A percentile compares a stretch with the other conserved stretches of the same genome.
phyloP scores from a whole-genome alignment of 169 alveolate species.

The Perkinsus olseni region DNA sequence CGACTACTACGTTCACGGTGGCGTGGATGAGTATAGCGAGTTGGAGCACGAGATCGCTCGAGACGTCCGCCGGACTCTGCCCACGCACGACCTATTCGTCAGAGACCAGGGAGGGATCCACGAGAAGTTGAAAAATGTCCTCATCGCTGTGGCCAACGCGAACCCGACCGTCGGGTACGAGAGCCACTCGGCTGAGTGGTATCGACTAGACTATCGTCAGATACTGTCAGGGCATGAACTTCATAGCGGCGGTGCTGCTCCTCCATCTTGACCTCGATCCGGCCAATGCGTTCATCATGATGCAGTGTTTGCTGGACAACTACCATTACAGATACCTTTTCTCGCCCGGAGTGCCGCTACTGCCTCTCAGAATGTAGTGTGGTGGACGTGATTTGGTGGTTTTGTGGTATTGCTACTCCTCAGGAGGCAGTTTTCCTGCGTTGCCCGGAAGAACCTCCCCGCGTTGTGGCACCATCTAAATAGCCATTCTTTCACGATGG shows the following conservation, averaged over 20 bases:
- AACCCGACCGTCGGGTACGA: not conserved
- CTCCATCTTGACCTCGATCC: not conserved
- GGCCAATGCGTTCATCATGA: not conserved
- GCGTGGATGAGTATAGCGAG: not conserved
- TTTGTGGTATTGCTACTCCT: not conserved
- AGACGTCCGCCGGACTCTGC: not conserved
- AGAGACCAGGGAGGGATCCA: not conserved
- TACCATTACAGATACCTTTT: not conserved
- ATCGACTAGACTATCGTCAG: not conserved
- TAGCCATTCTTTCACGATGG: not conserved
- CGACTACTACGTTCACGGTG: not conserved
- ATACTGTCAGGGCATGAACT: not conserved
- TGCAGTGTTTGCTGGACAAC: not conserved
- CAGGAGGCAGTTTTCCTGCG: not conserved
- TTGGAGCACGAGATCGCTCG: not conserved
- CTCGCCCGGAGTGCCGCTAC: not conserved
- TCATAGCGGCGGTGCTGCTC: not conserved
- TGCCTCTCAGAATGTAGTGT: not conserved
- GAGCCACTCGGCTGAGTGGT: not conserved
- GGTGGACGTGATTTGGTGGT: not conserved
- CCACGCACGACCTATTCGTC: not conserved
- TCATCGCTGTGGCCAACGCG: not conserved
- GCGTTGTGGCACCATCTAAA: not conserved
- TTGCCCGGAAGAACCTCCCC: not conserved
- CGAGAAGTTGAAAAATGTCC: not conserved